These are phyloP conservation scores for Suillus subluteus DNA, from an alignment of 768 basidiomycete genomes.

Conservation along the genomic window DNA sequence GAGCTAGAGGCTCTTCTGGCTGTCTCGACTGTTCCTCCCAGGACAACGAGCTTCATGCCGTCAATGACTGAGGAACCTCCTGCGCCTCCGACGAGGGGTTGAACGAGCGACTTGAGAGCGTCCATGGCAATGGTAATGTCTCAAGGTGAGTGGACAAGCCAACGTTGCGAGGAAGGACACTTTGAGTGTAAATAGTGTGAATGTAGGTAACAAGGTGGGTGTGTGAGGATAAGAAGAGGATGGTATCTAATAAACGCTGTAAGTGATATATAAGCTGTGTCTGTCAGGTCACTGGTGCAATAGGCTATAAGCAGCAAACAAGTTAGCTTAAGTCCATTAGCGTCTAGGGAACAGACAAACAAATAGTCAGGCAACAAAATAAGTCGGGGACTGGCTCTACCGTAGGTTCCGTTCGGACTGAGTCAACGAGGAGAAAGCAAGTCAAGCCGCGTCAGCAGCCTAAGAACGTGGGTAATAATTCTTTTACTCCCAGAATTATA, in stretches of 20 bases:
- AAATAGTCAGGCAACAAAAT: background rate
- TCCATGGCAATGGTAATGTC: constrained; percentile 55
- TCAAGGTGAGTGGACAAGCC: constrained; percentile 36
- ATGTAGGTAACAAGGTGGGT: constrained; percentile 27
- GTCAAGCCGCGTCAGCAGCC: constrained; percentile 42
- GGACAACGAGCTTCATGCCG: constrained; percentile 87
- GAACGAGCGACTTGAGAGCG: constrained; percentile 78
- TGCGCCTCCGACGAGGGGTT: constrained; percentile 76
- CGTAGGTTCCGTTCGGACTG: background rate
- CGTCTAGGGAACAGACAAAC: background rate
- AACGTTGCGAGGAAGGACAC: constrained; percentile 37
- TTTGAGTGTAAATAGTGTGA: constrained; percentile 19
- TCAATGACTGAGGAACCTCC: constrained; percentile 82
- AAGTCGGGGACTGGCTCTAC: constrained; percentile 5
- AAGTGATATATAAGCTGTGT: constrained; percentile 29
- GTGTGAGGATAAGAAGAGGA: constrained; percentile 19
- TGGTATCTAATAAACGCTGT: constrained; percentile 16
- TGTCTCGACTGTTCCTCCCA: constrained; percentile 87
- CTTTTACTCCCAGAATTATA: constrained; percentile 21
- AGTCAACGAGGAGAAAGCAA: constrained; percentile 27
- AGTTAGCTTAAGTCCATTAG: background rate
- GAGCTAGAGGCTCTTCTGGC: constrained; percentile 81
- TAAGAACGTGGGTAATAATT: constrained; percentile 22
- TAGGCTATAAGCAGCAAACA: constrained; percentile 5
- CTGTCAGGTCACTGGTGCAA: constrained; percentile 17